phyloP scores from a whole-genome alignment of 192 early-diverging fungal species.

The Paraglomus brasilianum region DNA sequence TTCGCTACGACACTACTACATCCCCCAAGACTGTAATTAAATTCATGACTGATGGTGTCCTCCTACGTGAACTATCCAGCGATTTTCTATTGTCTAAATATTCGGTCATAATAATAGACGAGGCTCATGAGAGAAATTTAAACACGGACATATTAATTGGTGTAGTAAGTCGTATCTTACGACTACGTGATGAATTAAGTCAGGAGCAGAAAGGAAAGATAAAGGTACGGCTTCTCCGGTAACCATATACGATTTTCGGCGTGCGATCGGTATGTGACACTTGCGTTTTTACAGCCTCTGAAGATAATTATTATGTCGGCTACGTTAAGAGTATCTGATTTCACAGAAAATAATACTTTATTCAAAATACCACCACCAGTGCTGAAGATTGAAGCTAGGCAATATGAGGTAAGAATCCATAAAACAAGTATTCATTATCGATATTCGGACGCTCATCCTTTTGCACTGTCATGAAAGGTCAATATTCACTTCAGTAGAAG shows the following conservation, averaged over 20 bases:
- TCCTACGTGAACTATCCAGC: conserved; percentile 86
- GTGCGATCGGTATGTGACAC: conserved; percentile 12
- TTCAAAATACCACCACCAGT: conserved; percentile 78
- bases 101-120: conserved; percentile 95
- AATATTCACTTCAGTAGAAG: conserved; percentile 89
- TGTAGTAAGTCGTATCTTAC: conserved; percentile 87
- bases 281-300: conserved; percentile 59
- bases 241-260: conserved; percentile 25
- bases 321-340: conserved; percentile 95
- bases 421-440: background rate
- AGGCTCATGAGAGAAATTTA: conserved; percentile 97
- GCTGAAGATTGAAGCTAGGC: conserved; percentile 88
- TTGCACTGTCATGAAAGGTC: conserved; percentile 46
- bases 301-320: conserved; percentile 99
- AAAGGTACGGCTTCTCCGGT: conserved; percentile 29
- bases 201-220: conserved; percentile 50
- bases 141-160: conserved; percentile 99
- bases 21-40: conserved; percentile 82
- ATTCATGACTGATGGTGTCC: conserved; percentile 99
- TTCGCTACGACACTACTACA: conserved; percentile 89
- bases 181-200: conserved; percentile 66
- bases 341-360: conserved; percentile 79
- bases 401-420: conserved; percentile 71
- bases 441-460: too few relatives aligned
- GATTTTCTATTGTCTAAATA: conserved; percentile 92